Evolutionary conservation across 163 green algal species (phyloP).

Genomic region (Volvox carteri): DNA sequence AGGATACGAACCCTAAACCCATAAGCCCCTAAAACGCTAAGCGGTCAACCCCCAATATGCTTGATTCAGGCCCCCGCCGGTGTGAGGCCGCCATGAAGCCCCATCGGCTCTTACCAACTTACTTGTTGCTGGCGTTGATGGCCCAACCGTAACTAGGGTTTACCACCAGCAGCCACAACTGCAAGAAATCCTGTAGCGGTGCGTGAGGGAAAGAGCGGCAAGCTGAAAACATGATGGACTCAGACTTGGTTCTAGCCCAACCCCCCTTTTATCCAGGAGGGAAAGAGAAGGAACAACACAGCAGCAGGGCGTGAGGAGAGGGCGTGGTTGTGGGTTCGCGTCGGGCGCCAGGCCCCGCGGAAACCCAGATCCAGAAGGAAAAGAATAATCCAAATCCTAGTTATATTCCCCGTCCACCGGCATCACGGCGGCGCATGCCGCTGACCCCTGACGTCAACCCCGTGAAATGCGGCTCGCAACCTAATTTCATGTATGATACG

Average conservation of each 20-base stretch:
- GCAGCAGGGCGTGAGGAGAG: background rate
- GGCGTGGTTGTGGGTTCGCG: background rate
- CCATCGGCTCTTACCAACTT: too few species aligned
- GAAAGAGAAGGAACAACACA: background rate
- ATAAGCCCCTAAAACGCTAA: background rate
- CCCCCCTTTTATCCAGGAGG: background rate
- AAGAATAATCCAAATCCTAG: too few species aligned
- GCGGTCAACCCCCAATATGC: background rate
- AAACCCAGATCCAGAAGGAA: too few species aligned
- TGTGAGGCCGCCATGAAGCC: too few species aligned
- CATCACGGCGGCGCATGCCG: too few species aligned
- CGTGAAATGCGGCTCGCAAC: too few species aligned
- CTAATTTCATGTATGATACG: too few species aligned
- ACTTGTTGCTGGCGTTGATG: slow-evolving; percentile 37
- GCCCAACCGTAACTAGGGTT: slow-evolving; percentile 37
- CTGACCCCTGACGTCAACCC: too few species aligned
- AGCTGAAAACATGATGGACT: background rate
- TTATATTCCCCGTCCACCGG: too few species aligned
- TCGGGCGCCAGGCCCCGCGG: too few species aligned
- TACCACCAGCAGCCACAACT: slow-evolving; percentile 52
- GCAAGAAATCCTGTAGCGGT: slow-evolving; percentile 47
- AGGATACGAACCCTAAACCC: background rate
- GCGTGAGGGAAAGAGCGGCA: background rate
- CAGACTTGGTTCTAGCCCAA: background rate
- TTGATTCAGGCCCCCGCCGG: too few species aligned